phyloP scores from a whole-genome alignment of 495 filamentous ascomycete species.

The Rostrohypoxylon terebratum region DNA sequence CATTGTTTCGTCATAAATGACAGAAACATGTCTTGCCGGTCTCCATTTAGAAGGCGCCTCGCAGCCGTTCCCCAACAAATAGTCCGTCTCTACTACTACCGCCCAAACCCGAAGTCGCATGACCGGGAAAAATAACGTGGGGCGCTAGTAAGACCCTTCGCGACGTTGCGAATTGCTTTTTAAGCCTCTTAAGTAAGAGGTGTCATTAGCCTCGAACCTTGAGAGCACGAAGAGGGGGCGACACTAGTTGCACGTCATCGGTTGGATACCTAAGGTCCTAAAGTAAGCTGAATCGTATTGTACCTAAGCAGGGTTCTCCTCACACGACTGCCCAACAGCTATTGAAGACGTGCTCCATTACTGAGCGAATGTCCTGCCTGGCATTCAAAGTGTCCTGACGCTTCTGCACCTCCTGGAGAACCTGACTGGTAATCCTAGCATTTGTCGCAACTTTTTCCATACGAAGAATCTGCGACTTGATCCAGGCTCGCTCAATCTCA shows the following conservation, averaged over 20 bases:
- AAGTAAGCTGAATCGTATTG: conserved; percentile 1
- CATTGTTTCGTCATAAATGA: conserved; percentile 38
- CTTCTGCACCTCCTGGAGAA: conserved; percentile 56
- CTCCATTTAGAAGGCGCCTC: not conserved
- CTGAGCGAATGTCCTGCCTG: conserved; percentile 56
- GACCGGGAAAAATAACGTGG: conserved; percentile 21
- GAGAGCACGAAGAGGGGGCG: not conserved
- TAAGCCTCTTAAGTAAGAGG: conserved; percentile 19
- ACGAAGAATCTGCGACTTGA: conserved; percentile 52
- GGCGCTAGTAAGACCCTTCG: conserved; percentile 5
- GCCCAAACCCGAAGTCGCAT: conserved; percentile 21
- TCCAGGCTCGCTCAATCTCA: conserved; percentile 52
- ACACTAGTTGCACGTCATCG: conserved; percentile 9
- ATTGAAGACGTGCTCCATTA: conserved; percentile 53
- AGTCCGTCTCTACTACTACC: too few relatives aligned
- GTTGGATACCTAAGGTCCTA: too few relatives aligned
- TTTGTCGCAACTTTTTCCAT: conserved; percentile 57
- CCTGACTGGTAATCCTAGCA: conserved; percentile 55
- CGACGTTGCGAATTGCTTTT: conserved; percentile 13
- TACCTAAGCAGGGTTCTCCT: conserved; percentile 8
- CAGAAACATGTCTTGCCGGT: conserved; percentile 22
- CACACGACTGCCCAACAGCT: conserved; percentile 28
- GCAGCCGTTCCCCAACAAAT: conserved; percentile 13
- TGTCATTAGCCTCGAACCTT: conserved; percentile 9
- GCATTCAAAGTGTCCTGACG: conserved; percentile 54